These are phyloP conservation scores for Ampelocalamus luodianensis DNA, from an alignment of 176 grass and related monocot genomes.

Conservation along the genomic window DNA sequence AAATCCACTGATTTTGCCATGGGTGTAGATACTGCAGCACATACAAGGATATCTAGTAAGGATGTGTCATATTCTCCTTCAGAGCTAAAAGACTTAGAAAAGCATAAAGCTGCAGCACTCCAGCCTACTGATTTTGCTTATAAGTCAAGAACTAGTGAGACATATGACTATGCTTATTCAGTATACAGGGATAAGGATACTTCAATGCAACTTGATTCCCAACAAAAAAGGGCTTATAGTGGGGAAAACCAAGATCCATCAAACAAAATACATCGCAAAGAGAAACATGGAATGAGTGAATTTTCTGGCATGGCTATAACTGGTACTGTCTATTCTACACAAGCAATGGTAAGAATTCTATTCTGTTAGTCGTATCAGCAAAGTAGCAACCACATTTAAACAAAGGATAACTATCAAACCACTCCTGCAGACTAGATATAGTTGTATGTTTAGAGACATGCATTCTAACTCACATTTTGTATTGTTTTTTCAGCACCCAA, in stretches of 20 bases:
- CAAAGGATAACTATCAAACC: conserved; percentile 6
- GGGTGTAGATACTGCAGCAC: conserved; percentile 47
- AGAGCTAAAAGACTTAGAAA: conserved; percentile 71
- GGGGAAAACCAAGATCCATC: conserved; percentile 57
- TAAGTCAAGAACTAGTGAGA: conserved; percentile 56
- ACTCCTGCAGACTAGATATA: not conserved
- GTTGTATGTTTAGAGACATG: not conserved
- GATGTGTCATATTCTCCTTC: conserved; percentile 55
- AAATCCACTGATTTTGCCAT: conserved; percentile 55
- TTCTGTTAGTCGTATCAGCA: not conserved
- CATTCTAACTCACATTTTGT: conserved; percentile 23
- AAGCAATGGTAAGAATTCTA: conserved; percentile 55
- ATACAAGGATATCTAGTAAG: conserved; percentile 58
- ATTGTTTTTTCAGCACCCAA: conserved; percentile 57
- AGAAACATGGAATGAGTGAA: conserved; percentile 58
- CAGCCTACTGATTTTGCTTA: conserved; percentile 46
- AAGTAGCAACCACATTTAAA: conserved; percentile 31
- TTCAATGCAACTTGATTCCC: conserved; percentile 71
- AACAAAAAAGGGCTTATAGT: conserved; percentile 59
- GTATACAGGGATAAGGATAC: conserved; percentile 61
- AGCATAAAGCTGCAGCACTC: conserved; percentile 53
- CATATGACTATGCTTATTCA: conserved; percentile 61
- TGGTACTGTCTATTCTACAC: conserved; percentile 58
- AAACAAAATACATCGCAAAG: conserved; percentile 55
- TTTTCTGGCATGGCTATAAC: conserved; percentile 58